Conservation (phyloP, 345 rosid species). For the Gossypium longicalyx region DNA sequence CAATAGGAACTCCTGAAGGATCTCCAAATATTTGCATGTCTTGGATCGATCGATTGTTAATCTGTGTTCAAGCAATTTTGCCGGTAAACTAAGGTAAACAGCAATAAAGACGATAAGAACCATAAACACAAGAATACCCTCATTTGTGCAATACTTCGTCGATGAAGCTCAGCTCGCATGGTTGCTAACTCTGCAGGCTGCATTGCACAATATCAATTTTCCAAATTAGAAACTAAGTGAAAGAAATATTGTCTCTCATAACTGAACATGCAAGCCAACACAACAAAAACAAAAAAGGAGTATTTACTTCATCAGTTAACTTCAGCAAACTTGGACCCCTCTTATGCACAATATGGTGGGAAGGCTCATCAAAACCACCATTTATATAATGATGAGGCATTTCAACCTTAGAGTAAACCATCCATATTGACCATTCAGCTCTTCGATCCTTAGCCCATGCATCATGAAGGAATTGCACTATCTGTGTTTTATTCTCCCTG, state of each 20-base stretch:
- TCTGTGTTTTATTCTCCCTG: constrained; percentile 63
- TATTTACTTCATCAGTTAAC: constrained; percentile 63
- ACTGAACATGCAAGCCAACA: constrained; percentile 19
- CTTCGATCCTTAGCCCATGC: constrained; percentile 76
- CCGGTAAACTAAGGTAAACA: constrained; percentile 5
- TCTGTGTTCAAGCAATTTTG: constrained; percentile 46
- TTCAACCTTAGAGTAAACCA: constrained; percentile 89
- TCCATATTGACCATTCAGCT: constrained; percentile 99
- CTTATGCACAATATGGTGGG: constrained; percentile 51
- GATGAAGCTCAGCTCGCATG: constrained; percentile 91
- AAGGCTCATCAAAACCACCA: constrained; percentile 65
- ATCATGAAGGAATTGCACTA: constrained; percentile 64
- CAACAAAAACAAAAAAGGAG: constrained; percentile 8
- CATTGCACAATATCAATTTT: constrained; percentile 19
- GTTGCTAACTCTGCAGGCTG: constrained; percentile 85
- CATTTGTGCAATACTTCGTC: constrained; percentile 96
- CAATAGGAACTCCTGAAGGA: constrained; percentile 74
- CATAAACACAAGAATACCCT: constrained; percentile 43
- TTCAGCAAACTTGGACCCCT: constrained; percentile 64
- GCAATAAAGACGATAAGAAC: constrained; percentile 10
- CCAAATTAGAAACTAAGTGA: constrained; percentile 19
- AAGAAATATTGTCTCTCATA: constrained; percentile 6
- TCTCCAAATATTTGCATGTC: constrained; percentile 88
- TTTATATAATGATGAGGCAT: constrained; percentile 93
- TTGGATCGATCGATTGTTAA: constrained; percentile 80